These are phyloP conservation scores for Pythium guiyangense DNA, from an alignment of 352 stramenopile species.

Conservation along the genomic window DNA sequence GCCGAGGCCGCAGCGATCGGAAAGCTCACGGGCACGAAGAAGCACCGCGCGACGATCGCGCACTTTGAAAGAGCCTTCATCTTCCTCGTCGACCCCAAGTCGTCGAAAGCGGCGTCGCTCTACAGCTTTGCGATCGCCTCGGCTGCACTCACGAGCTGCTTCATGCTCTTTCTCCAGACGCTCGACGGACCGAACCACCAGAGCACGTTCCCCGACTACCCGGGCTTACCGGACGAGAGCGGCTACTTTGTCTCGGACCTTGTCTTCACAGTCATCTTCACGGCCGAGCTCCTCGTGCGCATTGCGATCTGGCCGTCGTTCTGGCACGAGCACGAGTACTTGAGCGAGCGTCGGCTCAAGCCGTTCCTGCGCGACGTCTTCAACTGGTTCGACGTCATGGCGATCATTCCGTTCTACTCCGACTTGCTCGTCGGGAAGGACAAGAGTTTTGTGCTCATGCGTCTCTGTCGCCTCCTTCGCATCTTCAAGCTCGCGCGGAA, in stretches of 20 bases:
- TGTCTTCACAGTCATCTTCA: conserved; percentile 74
- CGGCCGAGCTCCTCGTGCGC: conserved; percentile 58
- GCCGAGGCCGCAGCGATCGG: conserved; percentile 27
- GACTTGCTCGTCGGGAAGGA: conserved; percentile 66
- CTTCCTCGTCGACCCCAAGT: conserved; percentile 73
- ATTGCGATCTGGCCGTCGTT: conserved; percentile 71
- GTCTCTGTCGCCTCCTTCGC: conserved; percentile 60
- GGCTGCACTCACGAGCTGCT: conserved; percentile 62
- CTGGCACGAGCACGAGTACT: conserved; percentile 67
- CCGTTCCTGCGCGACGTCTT: conserved; percentile 72
- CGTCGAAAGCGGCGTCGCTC: conserved; percentile 50
- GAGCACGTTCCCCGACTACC: conserved; percentile 60
- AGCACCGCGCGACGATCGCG: conserved; percentile 35
- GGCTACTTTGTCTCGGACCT: conserved; percentile 61
- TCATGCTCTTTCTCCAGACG: conserved; percentile 72
- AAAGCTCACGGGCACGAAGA: conserved; percentile 17
- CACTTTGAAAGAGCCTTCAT: conserved; percentile 60
- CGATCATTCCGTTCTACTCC: conserved; percentile 70
- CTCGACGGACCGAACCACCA: conserved; percentile 71
- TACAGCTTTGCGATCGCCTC: conserved; percentile 73
- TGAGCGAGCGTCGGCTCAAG: conserved; percentile 54
- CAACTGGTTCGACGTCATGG: conserved; percentile 79
- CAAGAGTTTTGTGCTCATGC: conserved; percentile 72
- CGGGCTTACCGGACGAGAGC: conserved; percentile 34
- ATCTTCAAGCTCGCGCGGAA: conserved; percentile 81